Evolutionary conservation across 2,329 filamentous ascomycete genomes (phyloP).

Genomic region (Trichoderma koningii): DNA sequence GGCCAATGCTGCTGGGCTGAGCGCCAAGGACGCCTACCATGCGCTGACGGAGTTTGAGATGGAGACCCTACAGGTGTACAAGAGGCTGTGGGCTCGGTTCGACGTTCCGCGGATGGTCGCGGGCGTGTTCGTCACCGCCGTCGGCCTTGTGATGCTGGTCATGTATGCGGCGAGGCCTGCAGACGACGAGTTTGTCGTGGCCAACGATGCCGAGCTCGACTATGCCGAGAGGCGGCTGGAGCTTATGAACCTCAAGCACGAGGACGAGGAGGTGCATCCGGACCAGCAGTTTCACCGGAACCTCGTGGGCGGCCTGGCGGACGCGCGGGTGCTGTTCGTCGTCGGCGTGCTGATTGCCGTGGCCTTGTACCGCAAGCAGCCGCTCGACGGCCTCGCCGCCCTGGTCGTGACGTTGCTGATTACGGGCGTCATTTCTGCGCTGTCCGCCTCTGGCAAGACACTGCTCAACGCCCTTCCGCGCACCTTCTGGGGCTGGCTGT

Average conservation of each 20-base stretch:
- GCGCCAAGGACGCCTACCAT: constrained; percentile 48
- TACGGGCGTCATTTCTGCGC: constrained; percentile 48
- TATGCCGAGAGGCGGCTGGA: constrained; percentile 61
- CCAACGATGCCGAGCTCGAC: constrained; percentile 61
- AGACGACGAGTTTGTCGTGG: constrained; percentile 56
- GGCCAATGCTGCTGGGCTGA: constrained; percentile 47
- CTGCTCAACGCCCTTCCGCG: constrained; percentile 62
- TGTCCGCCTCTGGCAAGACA: constrained; percentile 48
- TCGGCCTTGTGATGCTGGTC: constrained; percentile 68
- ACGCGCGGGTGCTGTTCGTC: constrained; percentile 40
- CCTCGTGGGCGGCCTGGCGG: constrained; percentile 43
- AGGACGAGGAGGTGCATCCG: constrained; percentile 45
- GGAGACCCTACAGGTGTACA: constrained; percentile 77
- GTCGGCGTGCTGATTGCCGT: constrained; percentile 36
- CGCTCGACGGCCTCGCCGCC: constrained; percentile 43
- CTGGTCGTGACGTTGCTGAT: constrained; percentile 42
- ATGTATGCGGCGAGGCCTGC: constrained; percentile 68
- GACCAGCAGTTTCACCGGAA: constrained; percentile 41
- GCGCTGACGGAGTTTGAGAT: constrained; percentile 74
- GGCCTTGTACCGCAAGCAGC: constrained; percentile 39
- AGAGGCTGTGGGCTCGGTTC: constrained; percentile 87
- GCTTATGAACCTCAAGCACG: constrained; percentile 44
- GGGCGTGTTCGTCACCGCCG: constrained; percentile 71
- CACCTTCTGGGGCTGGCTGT: constrained; percentile 88
- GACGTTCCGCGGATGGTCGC: constrained; percentile 83